Base-by-base conservation (phyloP, 2,329 filamentous ascomycete genomes). In the Alternaria viburni region DNA sequence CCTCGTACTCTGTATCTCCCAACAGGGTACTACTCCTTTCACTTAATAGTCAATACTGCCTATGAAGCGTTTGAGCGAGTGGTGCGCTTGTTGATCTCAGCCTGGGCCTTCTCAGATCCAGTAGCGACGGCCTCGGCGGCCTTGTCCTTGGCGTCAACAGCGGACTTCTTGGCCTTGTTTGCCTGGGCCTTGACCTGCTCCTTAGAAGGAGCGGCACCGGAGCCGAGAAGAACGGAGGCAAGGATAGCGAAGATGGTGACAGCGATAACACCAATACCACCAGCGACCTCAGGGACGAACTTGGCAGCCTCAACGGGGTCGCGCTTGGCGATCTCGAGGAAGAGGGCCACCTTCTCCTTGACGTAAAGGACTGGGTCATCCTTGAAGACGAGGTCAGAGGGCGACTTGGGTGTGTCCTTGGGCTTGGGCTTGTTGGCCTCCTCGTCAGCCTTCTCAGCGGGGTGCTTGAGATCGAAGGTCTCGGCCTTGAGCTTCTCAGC, bases 261-360 rank as follows among this genome's bases (percentile, higher is more conserved):
- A 49, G 90, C 79, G 68, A 93, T 80, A 70, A 90, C 91, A 77
- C 85, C 91, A 76, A 97, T 84, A 76, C 89, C 92, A 77, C 89
- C 93, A 68, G 93, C 93, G 73, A 97, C 90, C 84, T 97, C 96
- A 70, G 96, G 96, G 69, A 97, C 92, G 74, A 93, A 92, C 84
- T 93, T 92, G 83, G 94, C 84, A 57, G 94, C 94, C 83, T 93
- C 86, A 70, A 97, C 75, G 62, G 94, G 93, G 82, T 96, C 91
- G 74, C 89, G 87, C 86, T 93, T 88, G 80, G 90, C 92, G 75
- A 98, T 90, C 73, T 90, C 90, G 74, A 96, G 80, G 88, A 99
- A 99, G 68, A 96, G 89, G 73, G 96, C 91, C 66, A 96, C 81
- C 89, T 97, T 98, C 90, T 97, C 92, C 83, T 90, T 92, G 83